Conservation (phyloP, 352 stramenopile species). For the Pythium sp. region DNA sequence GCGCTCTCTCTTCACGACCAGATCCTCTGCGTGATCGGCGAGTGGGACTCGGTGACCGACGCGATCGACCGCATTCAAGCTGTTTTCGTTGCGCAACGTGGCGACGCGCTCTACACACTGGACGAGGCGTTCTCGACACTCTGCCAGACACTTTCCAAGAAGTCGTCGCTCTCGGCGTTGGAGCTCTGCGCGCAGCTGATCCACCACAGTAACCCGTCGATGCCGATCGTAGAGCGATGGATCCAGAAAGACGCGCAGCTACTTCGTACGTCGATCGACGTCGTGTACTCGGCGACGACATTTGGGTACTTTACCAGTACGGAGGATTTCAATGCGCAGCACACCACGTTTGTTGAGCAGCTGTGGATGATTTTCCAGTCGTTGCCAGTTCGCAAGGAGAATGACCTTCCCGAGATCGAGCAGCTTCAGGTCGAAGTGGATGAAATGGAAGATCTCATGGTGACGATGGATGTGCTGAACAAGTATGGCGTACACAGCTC, state of each 20-base stretch:
- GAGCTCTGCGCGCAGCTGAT: conserved; percentile 58
- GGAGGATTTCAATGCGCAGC: conserved; percentile 6
- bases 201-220: conserved; percentile 60
- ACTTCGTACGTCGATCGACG: conserved; percentile 55
- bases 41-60: conserved; percentile 20
- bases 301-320: background rate
- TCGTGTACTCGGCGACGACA: conserved; percentile 26
- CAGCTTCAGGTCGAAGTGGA: conserved; percentile 70
- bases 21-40: conserved; percentile 38
- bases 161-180: conserved; percentile 30
- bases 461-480: conserved; percentile 63
- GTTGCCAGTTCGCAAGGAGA: conserved; percentile 57
- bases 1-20: conserved; percentile 58
- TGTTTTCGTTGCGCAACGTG: conserved; percentile 48
- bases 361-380: conserved; percentile 76
- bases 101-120: conserved; percentile 31
- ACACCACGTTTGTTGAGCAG: conserved; percentile 45
- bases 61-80: conserved; percentile 41
- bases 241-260: conserved; percentile 58
- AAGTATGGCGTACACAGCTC: conserved; percentile 53
- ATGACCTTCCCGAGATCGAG: conserved; percentile 46
- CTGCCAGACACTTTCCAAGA: conserved; percentile 29
- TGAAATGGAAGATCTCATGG: conserved; percentile 68
- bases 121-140: conserved; percentile 56
- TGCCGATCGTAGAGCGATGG: conserved; percentile 36